Evolutionary conservation across 2,329 filamentous ascomycete species (phyloP), one percentile per base, ranked within the genome.

Genomic region (Ceratocystis lukuohia): DNA sequence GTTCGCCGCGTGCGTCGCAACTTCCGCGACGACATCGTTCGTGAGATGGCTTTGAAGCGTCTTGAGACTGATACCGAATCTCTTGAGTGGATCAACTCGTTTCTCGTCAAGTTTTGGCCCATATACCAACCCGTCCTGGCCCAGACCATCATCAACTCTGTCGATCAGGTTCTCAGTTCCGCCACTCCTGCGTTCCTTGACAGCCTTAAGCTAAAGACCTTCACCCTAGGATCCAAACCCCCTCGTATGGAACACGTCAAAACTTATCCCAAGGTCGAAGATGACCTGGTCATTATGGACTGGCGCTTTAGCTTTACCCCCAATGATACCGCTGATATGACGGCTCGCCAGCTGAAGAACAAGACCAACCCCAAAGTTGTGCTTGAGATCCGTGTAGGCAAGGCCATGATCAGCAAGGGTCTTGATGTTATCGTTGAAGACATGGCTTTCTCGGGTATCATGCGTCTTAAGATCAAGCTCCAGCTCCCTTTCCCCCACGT

Each of bases 261-360:
- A 80, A 96, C 94, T 0, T 96, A 99, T 72, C 93, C 93, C 67
- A 96, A 94, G 76, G 90, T 89, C 1, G 91, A 96, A 71, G 92
- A 96, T 69, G 94, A 99, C 73, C 87, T 92, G 67, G 91, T 99
- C 53, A 84, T 97, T 72, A 99, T 99, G 94, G 94, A 99, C 75
- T 99, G 94, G 94, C 96, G 96, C 73, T 99, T 99, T 77, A 97
- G 93, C 80, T 99, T 99, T 78, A 97, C 90, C 0, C 94, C 94
- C 44, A 97, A 94, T 71, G 95, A 99, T 75, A 89, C 84, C 2
- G 86, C 89, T 70, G 94, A 99, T 75, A 85, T 99, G 82, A 99
- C 94, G 1, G 80, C 87, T 1, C 85, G 88, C 68, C 94, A 99
- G 75, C 78, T 96, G 73, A 93, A 89, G 80, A 91, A 92, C 80